Evolutionary conservation across 75 land plant species (phyloP), one percentile per base, ranked within the genome.

Genomic region (Chamaecyparis obtusa): DNA sequence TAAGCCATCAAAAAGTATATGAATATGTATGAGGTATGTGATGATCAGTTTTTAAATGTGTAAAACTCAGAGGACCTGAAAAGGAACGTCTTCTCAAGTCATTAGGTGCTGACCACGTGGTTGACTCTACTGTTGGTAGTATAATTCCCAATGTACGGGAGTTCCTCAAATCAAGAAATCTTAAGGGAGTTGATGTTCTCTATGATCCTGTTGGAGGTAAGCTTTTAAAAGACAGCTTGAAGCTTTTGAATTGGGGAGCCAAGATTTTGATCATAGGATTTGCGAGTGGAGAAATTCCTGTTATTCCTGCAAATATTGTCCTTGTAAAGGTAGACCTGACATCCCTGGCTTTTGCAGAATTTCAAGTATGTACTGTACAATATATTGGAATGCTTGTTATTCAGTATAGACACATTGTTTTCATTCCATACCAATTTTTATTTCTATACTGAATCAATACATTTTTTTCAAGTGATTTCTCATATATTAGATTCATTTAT

Each of bases 151-250:
- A 89, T 85, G 93, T 94, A 46, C 95, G 90, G 87, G 88, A 87
- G 0, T 98, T 95, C 83, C 91, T 98, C 77, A 97, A 94, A 82
- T 64, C 88, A 32, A 95, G 88, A 88, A 96, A 94, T 16, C 96
- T 98, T 13, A 93, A 90, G 90, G 99, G 99, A 35, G 99, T 98
- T 27, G 99, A 98, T 91, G 95, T 95, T 87, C 90, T 98, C 33
- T 98, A 98, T 89, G 99, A 98, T 90, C 99, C 99, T 48, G 99
- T 98, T 84, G 99, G 99, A 75, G 99, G 99, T n/a, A 94, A 95
- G 88, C 92, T 92, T 54, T 93, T 92, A 55, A 98, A 98, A 83
- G 99, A 97, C 37, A 83, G 93, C 51, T 86, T 98, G 94, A 98
- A 93, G 94, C 94, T 98, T 27, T 85, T 96, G 85, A 94, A 94